Evolutionary conservation across 2,329 filamentous ascomycete species (phyloP).

Genomic region (Clarireedia sp.): DNA sequence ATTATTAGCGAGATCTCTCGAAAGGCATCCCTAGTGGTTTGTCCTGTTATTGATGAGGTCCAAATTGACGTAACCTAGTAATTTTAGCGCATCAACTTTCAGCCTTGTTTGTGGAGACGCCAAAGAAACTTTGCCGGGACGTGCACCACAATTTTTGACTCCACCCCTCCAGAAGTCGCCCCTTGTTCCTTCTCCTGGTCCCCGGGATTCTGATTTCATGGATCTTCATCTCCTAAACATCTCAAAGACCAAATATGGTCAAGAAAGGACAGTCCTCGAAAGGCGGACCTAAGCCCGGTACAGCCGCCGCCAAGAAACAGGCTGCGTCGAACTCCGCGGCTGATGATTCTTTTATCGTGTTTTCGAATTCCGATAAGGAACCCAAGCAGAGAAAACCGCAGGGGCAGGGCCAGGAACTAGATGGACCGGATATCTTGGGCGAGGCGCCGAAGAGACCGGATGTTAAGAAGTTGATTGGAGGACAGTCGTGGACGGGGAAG

Average conservation of each 20-base stretch:
- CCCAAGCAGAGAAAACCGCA: slow-evolving; percentile 27
- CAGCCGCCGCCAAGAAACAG: slow-evolving; percentile 23
- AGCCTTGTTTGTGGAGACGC: slow-evolving; percentile 5
- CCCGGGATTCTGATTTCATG: slow-evolving; percentile 1
- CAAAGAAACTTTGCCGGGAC: not conserved
- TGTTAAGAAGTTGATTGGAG: slow-evolving; percentile 78
- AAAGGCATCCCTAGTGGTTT: not conserved
- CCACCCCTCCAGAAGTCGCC: not conserved
- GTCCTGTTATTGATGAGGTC: not conserved
- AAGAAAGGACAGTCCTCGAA: slow-evolving; percentile 29
- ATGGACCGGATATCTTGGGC: slow-evolving; percentile 24
- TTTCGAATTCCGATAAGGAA: slow-evolving; percentile 51
- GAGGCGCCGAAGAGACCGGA: slow-evolving; percentile 42
- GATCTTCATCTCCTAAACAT: slow-evolving; percentile 4
- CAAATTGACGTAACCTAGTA: slow-evolving; percentile 1
- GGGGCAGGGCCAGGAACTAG: slow-evolving; percentile 14
- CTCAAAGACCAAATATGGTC: slow-evolving; percentile 26
- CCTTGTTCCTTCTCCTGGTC: not conserved
- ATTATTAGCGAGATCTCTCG: not conserved
- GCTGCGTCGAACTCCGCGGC: slow-evolving; percentile 23
- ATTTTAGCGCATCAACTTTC: not conserved
- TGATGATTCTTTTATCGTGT: slow-evolving; percentile 48
- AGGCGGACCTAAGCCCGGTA: slow-evolving; percentile 27
- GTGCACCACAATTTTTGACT: not conserved
- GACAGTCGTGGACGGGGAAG: slow-evolving; percentile 95